Percentiles rank a stretch among this genome's conserved stretches.
Conservation (phyloP, 768 basidiomycete genomes). For the Suillus paluster region DNA sequence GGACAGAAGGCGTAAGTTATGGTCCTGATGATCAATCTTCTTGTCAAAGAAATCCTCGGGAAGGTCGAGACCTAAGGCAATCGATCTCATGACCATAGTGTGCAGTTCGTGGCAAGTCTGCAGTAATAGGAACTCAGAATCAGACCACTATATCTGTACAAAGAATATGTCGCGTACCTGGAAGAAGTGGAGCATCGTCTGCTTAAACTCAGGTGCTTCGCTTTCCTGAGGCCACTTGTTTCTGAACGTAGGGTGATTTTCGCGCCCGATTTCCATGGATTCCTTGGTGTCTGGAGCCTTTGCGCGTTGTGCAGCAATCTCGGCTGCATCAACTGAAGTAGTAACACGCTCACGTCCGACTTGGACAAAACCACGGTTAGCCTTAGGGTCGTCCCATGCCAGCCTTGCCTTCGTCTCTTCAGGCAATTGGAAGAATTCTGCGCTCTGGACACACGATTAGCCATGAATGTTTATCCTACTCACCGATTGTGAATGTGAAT, state of each 20-base stretch:
- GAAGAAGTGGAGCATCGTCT: conserved; percentile 77
- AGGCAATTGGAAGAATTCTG: conserved; percentile 74
- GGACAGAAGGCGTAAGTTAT: conserved; percentile 79
- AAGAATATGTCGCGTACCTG: conserved; percentile 44
- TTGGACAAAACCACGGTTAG: conserved; percentile 84
- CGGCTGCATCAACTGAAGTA: conserved; percentile 59
- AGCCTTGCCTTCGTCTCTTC: conserved; percentile 57
- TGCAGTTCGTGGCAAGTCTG: conserved; percentile 81
- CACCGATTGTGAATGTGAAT: neutral
- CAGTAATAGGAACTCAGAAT: conserved; percentile 18
- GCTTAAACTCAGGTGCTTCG: conserved; percentile 68
- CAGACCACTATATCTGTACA: neutral
- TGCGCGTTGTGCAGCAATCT: conserved; percentile 74
- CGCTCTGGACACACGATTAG: conserved; percentile 54
- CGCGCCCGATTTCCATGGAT: conserved; percentile 87
- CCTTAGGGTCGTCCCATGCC: conserved; percentile 84
- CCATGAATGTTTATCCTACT: neutral
- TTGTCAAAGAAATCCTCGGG: conserved; percentile 76
- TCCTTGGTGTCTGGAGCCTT: conserved; percentile 85
- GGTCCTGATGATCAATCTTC: conserved; percentile 75
- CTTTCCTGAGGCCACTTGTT: conserved; percentile 79
- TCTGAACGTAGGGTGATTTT: conserved; percentile 77
- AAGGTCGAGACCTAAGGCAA: conserved; percentile 79
- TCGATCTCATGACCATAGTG: conserved; percentile 78
- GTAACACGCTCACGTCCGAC: conserved; percentile 85